A percentile compares a stretch with the other conserved stretches of the same genome.
phyloP scores from a whole-genome alignment of 352 stramenopile genomes.

The Globisporangium apiculatum region DNA sequence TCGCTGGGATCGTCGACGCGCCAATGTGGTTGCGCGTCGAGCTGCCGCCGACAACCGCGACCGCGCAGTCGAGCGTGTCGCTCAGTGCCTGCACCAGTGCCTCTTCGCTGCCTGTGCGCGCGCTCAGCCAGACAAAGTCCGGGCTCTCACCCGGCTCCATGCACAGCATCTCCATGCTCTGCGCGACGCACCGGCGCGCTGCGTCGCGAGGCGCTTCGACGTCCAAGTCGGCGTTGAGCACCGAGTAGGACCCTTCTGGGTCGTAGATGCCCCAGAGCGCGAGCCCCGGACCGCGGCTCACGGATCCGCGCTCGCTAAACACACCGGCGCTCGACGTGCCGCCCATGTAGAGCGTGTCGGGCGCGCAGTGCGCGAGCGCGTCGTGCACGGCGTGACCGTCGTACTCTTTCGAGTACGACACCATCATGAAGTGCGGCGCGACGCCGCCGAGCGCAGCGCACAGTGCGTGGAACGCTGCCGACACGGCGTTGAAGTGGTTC shows the following conservation, averaged over 20 bases:
- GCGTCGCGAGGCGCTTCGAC: conserved; percentile 55
- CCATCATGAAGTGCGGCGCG: conserved; percentile 73
- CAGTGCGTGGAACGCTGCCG: conserved; percentile 52
- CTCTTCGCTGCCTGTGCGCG: conserved; percentile 55
- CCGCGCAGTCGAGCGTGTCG: conserved; percentile 67
- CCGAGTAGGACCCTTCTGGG: conserved; percentile 71
- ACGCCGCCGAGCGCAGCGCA: conserved; percentile 44
- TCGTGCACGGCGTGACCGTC: conserved; percentile 44
- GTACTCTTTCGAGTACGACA: conserved; percentile 70
- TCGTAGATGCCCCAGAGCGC: conserved; percentile 81
- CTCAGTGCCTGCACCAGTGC: conserved; percentile 56
- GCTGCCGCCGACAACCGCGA: conserved; percentile 56
- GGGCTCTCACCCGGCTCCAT: conserved; percentile 71
- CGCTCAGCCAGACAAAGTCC: conserved; percentile 74
- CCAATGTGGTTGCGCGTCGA: conserved; percentile 23
- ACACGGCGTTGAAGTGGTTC: conserved; percentile 46
- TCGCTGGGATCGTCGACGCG: conserved; percentile 21
- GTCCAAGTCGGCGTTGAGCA: conserved; percentile 62
- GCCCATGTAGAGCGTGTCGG: conserved; percentile 79
- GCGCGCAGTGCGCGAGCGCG: conserved; percentile 47
- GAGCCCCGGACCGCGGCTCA: conserved; percentile 32
- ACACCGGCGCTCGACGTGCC: conserved; percentile 65
- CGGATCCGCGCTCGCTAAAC: conserved; percentile 33
- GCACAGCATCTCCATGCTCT: conserved; percentile 63
- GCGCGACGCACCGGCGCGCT: conserved; percentile 45